Base-by-base conservation (phyloP, 441 rosid species). In the Adansonia madagascariensis region DNA sequence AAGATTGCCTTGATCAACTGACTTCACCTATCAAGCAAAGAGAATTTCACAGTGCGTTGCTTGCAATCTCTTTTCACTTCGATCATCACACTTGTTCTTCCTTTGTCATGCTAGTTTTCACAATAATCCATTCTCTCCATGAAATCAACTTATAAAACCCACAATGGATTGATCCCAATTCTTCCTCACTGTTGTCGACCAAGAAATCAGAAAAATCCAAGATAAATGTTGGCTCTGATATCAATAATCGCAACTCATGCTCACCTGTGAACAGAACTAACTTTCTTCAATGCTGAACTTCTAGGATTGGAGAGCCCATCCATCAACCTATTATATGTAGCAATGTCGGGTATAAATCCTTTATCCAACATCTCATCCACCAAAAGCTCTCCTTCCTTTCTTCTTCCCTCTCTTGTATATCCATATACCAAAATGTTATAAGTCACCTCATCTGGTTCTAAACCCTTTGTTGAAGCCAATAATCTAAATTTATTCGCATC, bases 311-410 rank as follows among this genome's bases (percentile, higher is more conserved):
- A 78, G 63, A 90, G 82, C 17, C 86, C 86, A 66, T 89, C 84
- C 88, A 91, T 88, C 77, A 89, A 83, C 75, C 87, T 84, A 64
- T 91, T 91, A 81, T 94, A 91, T 0, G 93, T 89, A 74, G 85
- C 86, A 71, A 93, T 81, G 77, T 93, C 93, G 75, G 92, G 91
- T 81, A 94, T 77, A 76, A 88, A 86, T 53, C 89, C 95, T 77
- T 84, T 88, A 80, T 93, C 98, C 77, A 93, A 78, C 98, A 94
- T 94, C 86, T 94, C 94, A 68, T 89, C 85, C 72, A 90, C 93
- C 72, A 94, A n/a, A 52, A 35, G 79, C 75, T 87, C 86, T 11
- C 95, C 95, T 79, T 91, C 98, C 81, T 87, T 82, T 75, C 81
- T 82, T 78, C 77, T 88, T 1, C 86, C 87, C 65, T 93, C 94